Base-by-base conservation (phyloP, 2,329 filamentous ascomycete species). In the Dothideomycetes sp. region DNA sequence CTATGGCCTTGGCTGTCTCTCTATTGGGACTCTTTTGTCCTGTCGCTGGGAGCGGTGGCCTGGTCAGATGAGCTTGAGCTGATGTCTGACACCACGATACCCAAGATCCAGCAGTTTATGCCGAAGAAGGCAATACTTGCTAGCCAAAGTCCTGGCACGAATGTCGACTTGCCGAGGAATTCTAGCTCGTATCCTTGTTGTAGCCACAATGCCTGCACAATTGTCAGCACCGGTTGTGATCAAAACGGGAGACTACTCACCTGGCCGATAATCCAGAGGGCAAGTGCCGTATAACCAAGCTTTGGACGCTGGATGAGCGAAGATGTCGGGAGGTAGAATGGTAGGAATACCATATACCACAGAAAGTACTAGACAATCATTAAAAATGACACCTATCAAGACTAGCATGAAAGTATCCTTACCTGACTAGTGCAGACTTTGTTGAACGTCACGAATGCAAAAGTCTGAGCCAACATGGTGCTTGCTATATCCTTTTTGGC, bases 391-490 rank as follows among this genome's bases (percentile, higher is more conserved):
- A 37, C 24, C 22, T 9, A 20, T 5, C 5, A 9, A 36, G 20
- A 9, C n/a, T 17, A 13, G 33, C 30, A n/a, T n/a, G n/a, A n/a
- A n/a, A 28, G 30, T 17, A 7, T 11, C 57, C 72, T 48, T 73
- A 91, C 86, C 74, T 96, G 89, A 55, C 87, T 94, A 3, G 91
- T 98, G 71, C 89, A 96, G 47, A 98, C 91, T 67, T 98, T 98
- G 67, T 98, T 98, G 53, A 96, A 96, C 0, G 87, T 81, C 4
- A 96, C 91, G 62, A 98, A 98, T 0, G 89, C 85, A 63, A 95
- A 94, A 0, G 91, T 96, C 64, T 98, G 91, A 4, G 85, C 86
- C 47, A 96, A 74, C 84, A 96, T 88, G 4, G 84, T 81, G 0
- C 79, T 76, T 1, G 88, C 73, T 0, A 98, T 72, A 53, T 91